Base-by-base conservation (phyloP, 2,329 filamentous ascomycete species). In the Xylaria sp. region DNA sequence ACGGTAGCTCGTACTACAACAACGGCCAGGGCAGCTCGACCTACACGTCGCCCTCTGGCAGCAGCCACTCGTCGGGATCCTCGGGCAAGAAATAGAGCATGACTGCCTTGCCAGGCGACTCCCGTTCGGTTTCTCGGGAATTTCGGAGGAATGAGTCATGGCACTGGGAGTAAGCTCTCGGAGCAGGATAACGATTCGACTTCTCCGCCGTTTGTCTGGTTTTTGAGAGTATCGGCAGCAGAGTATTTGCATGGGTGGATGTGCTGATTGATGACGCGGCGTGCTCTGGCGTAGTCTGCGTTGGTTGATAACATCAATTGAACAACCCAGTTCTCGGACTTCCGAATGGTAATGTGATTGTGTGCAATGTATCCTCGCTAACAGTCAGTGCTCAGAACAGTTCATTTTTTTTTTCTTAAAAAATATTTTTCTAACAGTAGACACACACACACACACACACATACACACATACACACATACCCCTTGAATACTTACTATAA, bases 1-100 rank as follows among this genome's bases (percentile, higher is more conserved):
- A 90, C 69, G 88, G 89, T 15, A 90, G 86, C 74, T 90, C 86
- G 44, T 92, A 92, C 80, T 80, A 91, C 83, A 90, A 91, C 78
- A 78, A 83, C 71, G 88, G 89, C 50, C 75, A 76, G 11, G 89
- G 89, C 5, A 74, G 78, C 55, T 85, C 87, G 27, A 87, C 79
- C 20, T 92, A 92, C 79, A 92, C 86, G 20, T 72, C 87, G 10
- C 79, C 89, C 6, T 80, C 81, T 63, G 85, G 84, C 44, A 36
- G 72, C 56, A 71, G 61, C 56, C 33, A 25, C 20, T 64, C 58
- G 22, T 65, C 58, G 1, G 39, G 56, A 22, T 63, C 64, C 0
- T 53, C 63, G 13, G 56, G 61, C 31, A 63, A 67, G 67, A 67
- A 67, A n/a, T 69, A 65, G 50, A 44, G 15, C 1, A 13, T 3